phyloP scores from a whole-genome alignment of 176 grass and related monocot genomes.

The Carex cristatella region DNA sequence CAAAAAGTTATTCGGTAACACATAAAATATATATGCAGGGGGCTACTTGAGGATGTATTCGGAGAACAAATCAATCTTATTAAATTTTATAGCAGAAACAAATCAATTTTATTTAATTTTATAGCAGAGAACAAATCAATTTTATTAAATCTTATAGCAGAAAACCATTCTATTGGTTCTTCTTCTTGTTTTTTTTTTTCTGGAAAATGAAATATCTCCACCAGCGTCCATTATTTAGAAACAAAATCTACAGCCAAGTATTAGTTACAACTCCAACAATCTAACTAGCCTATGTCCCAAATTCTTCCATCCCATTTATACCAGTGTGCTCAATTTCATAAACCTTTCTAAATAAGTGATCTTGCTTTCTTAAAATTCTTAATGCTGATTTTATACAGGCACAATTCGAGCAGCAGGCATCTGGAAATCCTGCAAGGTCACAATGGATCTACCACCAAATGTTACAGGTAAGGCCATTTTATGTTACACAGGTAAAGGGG shows the following conservation, averaged over 20 bases:
- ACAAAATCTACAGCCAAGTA: not conserved
- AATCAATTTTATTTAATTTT: not conserved
- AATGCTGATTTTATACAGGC: conserved; percentile 23
- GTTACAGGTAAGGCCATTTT: conserved; percentile 49
- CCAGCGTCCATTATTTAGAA: conserved; percentile 3
- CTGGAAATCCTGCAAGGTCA: conserved; percentile 46
- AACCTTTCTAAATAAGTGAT: not conserved
- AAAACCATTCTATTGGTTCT: not conserved
- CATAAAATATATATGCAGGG: not conserved
- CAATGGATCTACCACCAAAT: conserved; percentile 93
- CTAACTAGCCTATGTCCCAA: not conserved
- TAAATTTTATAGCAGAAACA: too few relatives aligned
- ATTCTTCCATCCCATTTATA: conserved; percentile 15
- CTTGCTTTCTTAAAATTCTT: not conserved
- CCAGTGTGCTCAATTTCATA: not conserved
- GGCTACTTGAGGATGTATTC: not conserved
- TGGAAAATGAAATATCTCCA: not conserved
- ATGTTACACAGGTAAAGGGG: not conserved
- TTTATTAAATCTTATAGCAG: not conserved
- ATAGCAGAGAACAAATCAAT: too few relatives aligned
- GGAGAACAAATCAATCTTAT: not conserved
- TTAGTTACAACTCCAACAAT: not conserved
- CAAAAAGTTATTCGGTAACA: not conserved
- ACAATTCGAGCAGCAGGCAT: conserved; percentile 60
- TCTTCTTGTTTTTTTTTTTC: not conserved